These are phyloP conservation scores for Sphaerobolus stellatus DNA, from an alignment of 1,284 basidiomycete genomes.

Conservation along the genomic window DNA sequence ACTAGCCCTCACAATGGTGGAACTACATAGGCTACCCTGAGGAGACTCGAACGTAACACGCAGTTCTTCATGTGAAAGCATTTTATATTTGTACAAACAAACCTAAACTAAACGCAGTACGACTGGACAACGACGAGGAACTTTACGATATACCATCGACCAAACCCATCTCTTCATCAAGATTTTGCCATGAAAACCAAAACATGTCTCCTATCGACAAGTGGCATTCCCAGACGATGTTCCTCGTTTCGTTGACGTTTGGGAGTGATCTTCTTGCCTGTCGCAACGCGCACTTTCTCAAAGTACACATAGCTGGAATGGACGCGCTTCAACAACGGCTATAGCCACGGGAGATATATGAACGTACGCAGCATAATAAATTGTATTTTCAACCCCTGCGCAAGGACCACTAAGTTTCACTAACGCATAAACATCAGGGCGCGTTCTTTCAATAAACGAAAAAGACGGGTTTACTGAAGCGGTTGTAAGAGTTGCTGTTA, in stretches of 20 bases:
- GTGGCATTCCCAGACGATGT: slow-evolving; percentile 30
- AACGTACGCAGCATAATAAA: slow-evolving; percentile 45
- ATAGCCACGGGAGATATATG: background rate
- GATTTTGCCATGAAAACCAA: slow-evolving; percentile 31
- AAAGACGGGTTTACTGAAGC: slow-evolving; percentile 41
- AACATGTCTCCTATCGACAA: slow-evolving; percentile 28
- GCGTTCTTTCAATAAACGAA: background rate
- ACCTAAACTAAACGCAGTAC: background rate
- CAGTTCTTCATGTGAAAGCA: background rate
- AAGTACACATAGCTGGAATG: slow-evolving; percentile 45
- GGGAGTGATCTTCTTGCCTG: slow-evolving; percentile 49
- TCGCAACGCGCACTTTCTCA: slow-evolving; percentile 45
- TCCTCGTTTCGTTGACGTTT: slow-evolving; percentile 40
- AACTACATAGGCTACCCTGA: background rate
- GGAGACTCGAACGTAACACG: no score
- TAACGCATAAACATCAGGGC: slow-evolving; percentile 19
- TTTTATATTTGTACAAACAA: background rate
- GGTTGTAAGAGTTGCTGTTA: slow-evolving; percentile 46
- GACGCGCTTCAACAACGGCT: background rate
- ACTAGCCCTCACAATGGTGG: no score
- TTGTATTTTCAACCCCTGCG: slow-evolving; percentile 43
- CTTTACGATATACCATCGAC: background rate
- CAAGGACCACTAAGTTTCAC: slow-evolving; percentile 43
- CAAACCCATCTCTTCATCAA: no score
- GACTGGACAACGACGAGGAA: background rate